Conservation (phyloP, 495 filamentous ascomycete genomes). For the Trichoderma virens region DNA sequence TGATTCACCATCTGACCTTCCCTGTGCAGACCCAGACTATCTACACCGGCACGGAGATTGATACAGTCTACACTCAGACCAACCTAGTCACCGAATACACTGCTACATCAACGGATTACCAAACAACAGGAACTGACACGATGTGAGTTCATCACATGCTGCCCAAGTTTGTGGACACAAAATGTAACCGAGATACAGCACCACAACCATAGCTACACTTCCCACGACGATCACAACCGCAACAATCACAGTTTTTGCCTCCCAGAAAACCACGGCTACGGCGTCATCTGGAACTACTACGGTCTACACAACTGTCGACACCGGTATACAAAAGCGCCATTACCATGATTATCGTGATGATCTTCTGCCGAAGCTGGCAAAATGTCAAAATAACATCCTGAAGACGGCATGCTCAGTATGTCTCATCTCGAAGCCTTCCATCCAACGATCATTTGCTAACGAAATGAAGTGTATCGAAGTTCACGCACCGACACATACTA, state of each 20-base stretch:
- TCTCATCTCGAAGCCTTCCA: not conserved
- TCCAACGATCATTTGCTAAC: not conserved
- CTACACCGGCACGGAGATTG: not conserved
- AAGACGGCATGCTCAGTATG: conserved; percentile 2
- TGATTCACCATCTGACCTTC: not conserved
- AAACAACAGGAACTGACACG: not conserved
- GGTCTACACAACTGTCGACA: not conserved
- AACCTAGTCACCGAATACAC: not conserved
- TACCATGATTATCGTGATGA: not conserved
- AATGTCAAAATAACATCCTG: not conserved
- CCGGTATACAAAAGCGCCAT: not conserved
- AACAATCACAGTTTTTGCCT: not conserved
- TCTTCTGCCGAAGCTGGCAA: not conserved
- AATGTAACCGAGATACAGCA: not conserved
- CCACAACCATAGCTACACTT: not conserved
- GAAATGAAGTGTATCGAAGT: not conserved
- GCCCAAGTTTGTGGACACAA: not conserved
- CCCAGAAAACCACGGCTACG: not conserved
- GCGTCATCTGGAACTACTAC: not conserved
- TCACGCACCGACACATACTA: not conserved
- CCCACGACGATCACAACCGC: not conserved
- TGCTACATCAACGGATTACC: not conserved
- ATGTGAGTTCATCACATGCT: not conserved
- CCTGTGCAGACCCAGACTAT: not conserved
- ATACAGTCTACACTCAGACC: not conserved